Evolutionary conservation across 805 yeast species (phyloP), one percentile per base, ranked within the genome.

Genomic region (Phaffomyces antillensis): DNA sequence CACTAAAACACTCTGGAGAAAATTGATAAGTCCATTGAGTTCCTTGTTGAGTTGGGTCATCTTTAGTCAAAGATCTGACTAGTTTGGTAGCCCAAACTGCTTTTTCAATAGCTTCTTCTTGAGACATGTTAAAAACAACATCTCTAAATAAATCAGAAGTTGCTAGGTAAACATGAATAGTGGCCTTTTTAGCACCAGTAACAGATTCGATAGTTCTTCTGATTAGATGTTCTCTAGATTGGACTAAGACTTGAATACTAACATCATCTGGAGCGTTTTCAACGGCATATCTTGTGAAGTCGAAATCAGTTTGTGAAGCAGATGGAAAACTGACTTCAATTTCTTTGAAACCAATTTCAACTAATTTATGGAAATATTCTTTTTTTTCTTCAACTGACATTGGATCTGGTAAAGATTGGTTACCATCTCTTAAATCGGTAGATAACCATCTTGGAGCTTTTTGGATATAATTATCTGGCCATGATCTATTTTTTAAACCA

Each of bases 401-500:
- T 26, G 91, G 91, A 65, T 83, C 91, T 25, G 91, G 91, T 46
- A 83, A 70, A 17, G 89, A 78, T 62, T 83, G 91, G 65, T 83
- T 83, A 51, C 91, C 91, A 59, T 83, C 91, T 69, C 91, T 75
- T 51, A 83, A 70, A 63, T 83, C 91, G 1, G 91, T 83, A 9
- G 87, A 77, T 44, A 83, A 70, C 91, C 91, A 83, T 60, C 89
- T 72, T 50, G 91, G 91, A 5, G 89, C 83, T 61, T 79, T 80
- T 40, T 76, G 73, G 55, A 83, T 79, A 39, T 72, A 63, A 39
- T 78, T 79, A 53, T 73, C 66, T 18, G 91, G 91, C 91, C 91
- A 83, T 37, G 76, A 72, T 63, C 91, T 72, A 60, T 81, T 74
- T 25, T 78, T 75, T 44, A 83, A 66, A 17, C 72, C 60, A 34